Evolutionary conservation across 2,329 filamentous ascomycete genomes (phyloP).

Genomic region (Trichoderma gracile): DNA sequence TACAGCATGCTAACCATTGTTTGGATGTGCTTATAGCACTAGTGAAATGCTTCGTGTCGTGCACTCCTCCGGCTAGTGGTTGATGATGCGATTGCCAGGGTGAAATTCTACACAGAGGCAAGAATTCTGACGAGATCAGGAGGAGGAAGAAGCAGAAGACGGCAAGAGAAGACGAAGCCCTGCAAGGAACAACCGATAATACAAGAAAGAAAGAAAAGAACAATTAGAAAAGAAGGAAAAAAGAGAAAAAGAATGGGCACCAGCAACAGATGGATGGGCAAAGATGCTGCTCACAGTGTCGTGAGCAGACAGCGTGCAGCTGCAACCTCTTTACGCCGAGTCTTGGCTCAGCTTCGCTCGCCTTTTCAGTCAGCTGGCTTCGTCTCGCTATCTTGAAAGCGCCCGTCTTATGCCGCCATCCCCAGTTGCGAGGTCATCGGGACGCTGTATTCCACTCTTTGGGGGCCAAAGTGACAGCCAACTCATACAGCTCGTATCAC

Average conservation of each 20-base stretch:
- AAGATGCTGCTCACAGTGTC: background rate
- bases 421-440: slow-evolving; percentile 16
- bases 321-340: background rate
- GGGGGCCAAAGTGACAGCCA: slow-evolving; percentile 20
- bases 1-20: background rate
- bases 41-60: background rate
- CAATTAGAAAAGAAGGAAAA: background rate
- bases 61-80: slow-evolving; percentile 6
- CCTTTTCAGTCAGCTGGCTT: slow-evolving; percentile 12
- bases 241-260: background rate
- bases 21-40: slow-evolving; percentile 7
- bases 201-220: background rate
- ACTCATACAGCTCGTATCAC: slow-evolving; percentile 6
- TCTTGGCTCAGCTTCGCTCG: background rate
- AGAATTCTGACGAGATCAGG: background rate
- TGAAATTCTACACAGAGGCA: background rate
- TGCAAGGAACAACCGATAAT: background rate
- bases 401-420: slow-evolving; percentile 9
- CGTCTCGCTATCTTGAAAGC: background rate
- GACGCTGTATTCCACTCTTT: slow-evolving; percentile 19
- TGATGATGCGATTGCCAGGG: slow-evolving; percentile 25
- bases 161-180: background rate
- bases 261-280: too few species aligned
- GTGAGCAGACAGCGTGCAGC: background rate
- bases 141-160: background rate